These are phyloP conservation scores for Botrytis deweyae DNA, from an alignment of 2,329 filamentous ascomycete species.

Conservation along the genomic window DNA sequence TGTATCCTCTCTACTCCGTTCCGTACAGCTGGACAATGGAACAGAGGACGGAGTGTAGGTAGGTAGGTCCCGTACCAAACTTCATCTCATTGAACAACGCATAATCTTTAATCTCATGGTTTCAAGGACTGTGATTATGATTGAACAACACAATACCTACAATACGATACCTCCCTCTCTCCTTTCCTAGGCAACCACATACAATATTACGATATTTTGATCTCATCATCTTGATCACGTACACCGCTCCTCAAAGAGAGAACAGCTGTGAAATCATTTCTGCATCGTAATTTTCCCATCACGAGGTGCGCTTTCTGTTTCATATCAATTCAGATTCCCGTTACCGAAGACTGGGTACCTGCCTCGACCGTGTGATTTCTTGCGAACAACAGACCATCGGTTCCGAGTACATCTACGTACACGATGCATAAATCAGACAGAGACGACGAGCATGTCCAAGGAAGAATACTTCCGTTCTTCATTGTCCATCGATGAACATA, in stretches of 20 bases:
- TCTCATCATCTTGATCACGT: not conserved
- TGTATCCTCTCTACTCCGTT: too few species aligned
- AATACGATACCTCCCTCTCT: too few species aligned
- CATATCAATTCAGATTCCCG: not conserved
- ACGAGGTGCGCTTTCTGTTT: not conserved
- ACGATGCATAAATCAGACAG: not conserved
- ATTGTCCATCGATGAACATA: not conserved
- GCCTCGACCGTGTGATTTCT: not conserved
- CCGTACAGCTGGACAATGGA: not conserved
- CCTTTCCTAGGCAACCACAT: not conserved
- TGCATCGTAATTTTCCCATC: not conserved
- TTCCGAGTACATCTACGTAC: too few species aligned
- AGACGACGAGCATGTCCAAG: not conserved
- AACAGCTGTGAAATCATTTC: not conserved
- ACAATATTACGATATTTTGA: not conserved
- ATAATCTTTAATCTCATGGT: not conserved
- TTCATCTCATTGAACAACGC: not conserved
- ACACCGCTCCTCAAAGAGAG: conserved; percentile 5
- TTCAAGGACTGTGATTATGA: too few species aligned
- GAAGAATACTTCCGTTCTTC: not conserved
- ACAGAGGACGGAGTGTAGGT: too few species aligned
- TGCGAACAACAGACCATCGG: not conserved
- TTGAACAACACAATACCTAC: too few species aligned
- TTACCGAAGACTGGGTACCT: not conserved
- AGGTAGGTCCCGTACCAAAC: too few species aligned